A percentile compares a stretch with the other conserved stretches of the same genome.
These are phyloP conservation scores for Neonectria faginata DNA, from an alignment of 2,329 filamentous ascomycete species.

Conservation along the genomic window DNA sequence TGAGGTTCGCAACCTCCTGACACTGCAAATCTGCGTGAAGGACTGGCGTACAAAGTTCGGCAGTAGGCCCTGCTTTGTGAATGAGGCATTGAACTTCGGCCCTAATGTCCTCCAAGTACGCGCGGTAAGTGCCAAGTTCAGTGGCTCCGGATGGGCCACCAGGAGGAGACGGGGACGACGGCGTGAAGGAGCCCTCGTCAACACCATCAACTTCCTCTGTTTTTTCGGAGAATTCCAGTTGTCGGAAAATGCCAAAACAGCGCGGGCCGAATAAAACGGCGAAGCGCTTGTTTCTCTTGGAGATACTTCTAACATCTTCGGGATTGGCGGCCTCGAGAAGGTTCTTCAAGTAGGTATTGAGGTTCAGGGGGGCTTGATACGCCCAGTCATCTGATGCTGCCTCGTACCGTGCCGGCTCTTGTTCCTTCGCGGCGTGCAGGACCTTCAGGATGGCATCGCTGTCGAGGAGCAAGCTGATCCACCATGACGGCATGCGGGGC, in stretches of 20 bases:
- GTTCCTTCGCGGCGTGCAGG: slow-evolving; percentile 53
- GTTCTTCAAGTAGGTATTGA: slow-evolving; percentile 66
- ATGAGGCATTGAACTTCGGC: slow-evolving; percentile 61
- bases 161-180: slow-evolving; percentile 49
- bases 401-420: slow-evolving; percentile 62
- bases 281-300: slow-evolving; percentile 68
- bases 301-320: slow-evolving; percentile 59
- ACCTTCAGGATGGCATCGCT: slow-evolving; percentile 56
- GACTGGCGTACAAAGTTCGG: slow-evolving; percentile 49
- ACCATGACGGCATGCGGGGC: slow-evolving; percentile 59
- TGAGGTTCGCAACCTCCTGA: slow-evolving; percentile 46
- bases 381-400: slow-evolving; percentile 56
- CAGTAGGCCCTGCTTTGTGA: slow-evolving; percentile 49
- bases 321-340: slow-evolving; percentile 54
- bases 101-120: slow-evolving; percentile 63
- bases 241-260: slow-evolving; percentile 61
- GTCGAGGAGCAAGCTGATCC: slow-evolving; percentile 60
- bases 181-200: slow-evolving; percentile 53
- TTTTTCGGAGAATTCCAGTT: slow-evolving; percentile 62
- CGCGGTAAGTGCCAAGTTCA: slow-evolving; percentile 56
- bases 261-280: slow-evolving; percentile 64
- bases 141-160: slow-evolving; percentile 51
- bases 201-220: slow-evolving; percentile 54
- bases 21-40: slow-evolving; percentile 50
- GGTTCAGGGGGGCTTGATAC: slow-evolving; percentile 56